Evolutionary conservation across 2,329 filamentous ascomycete species (phyloP), one percentile per base, ranked within the genome.

Genomic region (Plectosphaerella cucumerina): DNA sequence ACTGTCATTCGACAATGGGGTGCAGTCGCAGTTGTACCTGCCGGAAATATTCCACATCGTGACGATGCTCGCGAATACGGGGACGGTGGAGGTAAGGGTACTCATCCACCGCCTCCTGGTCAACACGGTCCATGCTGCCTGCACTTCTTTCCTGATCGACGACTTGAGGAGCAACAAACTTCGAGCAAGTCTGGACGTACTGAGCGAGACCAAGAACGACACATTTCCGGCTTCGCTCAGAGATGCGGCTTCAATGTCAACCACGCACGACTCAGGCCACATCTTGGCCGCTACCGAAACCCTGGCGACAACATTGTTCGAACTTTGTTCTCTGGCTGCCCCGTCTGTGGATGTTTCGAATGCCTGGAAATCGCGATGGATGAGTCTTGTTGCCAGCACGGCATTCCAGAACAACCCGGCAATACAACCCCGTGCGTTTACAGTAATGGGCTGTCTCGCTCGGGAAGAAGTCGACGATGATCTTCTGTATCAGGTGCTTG

Each of bases 401-500:
- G 85, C 85, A 0, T 88, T 88, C 62, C 85, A 88, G 61, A 87
- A 84, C 61, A 88, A 88, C 60, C 85, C 84, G 9, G 84, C 85
- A 2, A 85, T 88, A 50, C 85, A 88, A 56, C 84, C 85, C 6
- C 73, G 82, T 18, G 85, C 85, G 2, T 88, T 88, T 59, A 79
- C 83, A 2, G 84, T 87, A 39, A 87, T 88, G 84, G 85, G 85
- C 14, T 87, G 84, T 58, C 67, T 88, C 10, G 84, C 85, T 21
- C 75, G 83, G n/a, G 84, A 87, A 60, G 84, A 87, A 62, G 84
- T 88, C 2, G 85, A 88, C 49, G 85, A 88, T 56, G 85, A 88
- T 60, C 71, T 88, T 4, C 73, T 88, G 3, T 88, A 88, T 61
- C 85, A 88, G 62, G 84, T 88, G 18, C 73, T 88, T 3, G 85